A percentile compares a stretch with the other conserved stretches of the same genome.
These are phyloP conservation scores for Cubamyces sp. DNA, from an alignment of 768 basidiomycete genomes.

Conservation along the genomic window DNA sequence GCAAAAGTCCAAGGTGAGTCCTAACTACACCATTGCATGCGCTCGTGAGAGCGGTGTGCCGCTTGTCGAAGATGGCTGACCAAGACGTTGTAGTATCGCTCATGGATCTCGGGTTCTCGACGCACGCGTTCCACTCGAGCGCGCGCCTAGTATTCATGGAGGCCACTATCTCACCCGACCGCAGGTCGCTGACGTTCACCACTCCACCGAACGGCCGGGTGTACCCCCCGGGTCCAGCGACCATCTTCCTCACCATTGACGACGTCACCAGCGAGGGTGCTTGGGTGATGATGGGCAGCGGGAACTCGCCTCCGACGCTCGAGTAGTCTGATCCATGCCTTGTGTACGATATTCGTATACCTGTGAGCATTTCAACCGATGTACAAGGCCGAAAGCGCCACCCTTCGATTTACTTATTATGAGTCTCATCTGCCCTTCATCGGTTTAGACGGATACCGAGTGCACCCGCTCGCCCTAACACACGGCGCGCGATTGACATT, in stretches of 20 bases:
- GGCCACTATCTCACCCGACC: conserved; percentile 47
- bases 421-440: too few relatives aligned
- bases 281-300: conserved; percentile 73
- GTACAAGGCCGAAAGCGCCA: too few relatives aligned
- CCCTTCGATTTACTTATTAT: too few relatives aligned
- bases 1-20: conserved; percentile 50
- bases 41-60: too few relatives aligned
- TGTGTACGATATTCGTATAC: not conserved
- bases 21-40: too few relatives aligned
- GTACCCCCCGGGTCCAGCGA: conserved; percentile 84
- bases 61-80: too few relatives aligned
- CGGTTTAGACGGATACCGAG: too few relatives aligned
- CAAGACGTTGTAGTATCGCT: conserved; percentile 53
- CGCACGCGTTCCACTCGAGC: conserved; percentile 77
- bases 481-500: too few relatives aligned
- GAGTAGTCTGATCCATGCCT: conserved; percentile 27
- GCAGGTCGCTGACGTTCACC: conserved; percentile 53
- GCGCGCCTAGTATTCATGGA: conserved; percentile 71
- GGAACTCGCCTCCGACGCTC: conserved; percentile 62
- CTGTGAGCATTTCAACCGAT: too few relatives aligned
- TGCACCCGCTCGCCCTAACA: too few relatives aligned
- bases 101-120: conserved; percentile 82
- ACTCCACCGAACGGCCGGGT: conserved; percentile 66
- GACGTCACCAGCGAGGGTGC: conserved; percentile 66
- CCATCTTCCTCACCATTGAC: conserved; percentile 67